Evolutionary conservation across 805 yeast genomes (phyloP).

Genomic region (Millerozyma acaciae): DNA sequence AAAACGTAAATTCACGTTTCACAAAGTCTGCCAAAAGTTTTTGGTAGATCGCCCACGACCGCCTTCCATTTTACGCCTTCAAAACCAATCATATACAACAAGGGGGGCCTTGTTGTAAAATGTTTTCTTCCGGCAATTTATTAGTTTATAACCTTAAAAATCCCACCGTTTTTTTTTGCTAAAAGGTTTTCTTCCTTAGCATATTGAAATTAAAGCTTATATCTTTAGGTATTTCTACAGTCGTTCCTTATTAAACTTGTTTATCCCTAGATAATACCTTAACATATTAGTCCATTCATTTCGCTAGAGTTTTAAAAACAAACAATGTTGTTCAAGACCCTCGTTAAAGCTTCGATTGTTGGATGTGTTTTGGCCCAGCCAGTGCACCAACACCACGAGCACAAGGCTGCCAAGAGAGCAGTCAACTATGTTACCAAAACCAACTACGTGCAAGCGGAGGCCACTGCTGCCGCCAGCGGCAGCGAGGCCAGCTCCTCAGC

Average conservation of each 20-base stretch:
- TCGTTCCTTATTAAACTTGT: constrained; percentile 28
- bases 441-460: constrained; percentile 35
- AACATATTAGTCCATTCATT: constrained; percentile 8
- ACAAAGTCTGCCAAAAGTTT: too few relatives aligned
- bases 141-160: too few relatives aligned
- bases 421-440: constrained; percentile 43
- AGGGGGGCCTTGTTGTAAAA: too few relatives aligned
- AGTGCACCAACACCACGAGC: constrained; percentile 54
- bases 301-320: background rate
- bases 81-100: too few relatives aligned
- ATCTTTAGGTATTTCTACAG: constrained; percentile 24
- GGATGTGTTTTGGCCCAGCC: constrained; percentile 58
- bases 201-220: too few relatives aligned
- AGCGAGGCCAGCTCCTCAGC: constrained; percentile 10
- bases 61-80: too few relatives aligned
- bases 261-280: constrained; percentile 23
- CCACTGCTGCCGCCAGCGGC: constrained; percentile 24
- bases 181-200: too few relatives aligned
- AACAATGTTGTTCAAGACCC: constrained; percentile 45
- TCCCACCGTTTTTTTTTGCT: too few relatives aligned
- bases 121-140: too few relatives aligned
- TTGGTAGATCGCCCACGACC: too few relatives aligned
- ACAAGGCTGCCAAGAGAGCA: constrained; percentile 43
- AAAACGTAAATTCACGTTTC: too few relatives aligned
- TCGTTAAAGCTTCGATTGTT: constrained; percentile 47